Conservation (phyloP, 345 rosid genomes). For the Microthlaspi erraticum region DNA sequence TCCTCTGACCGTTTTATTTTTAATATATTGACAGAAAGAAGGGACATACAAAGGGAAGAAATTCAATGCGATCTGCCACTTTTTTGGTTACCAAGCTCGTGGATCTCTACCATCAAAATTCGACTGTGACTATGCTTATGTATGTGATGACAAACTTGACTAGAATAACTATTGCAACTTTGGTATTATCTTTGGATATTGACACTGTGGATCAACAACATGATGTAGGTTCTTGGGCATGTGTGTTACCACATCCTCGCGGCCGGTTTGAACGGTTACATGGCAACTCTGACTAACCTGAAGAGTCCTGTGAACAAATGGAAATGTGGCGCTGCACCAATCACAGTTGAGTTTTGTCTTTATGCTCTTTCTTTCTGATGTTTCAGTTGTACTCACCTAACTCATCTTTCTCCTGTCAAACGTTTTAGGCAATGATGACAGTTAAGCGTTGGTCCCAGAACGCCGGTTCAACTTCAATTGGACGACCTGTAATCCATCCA, state of each 20-base stretch:
- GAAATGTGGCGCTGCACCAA: conserved; percentile 96
- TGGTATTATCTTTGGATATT: neutral
- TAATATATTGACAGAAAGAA: conserved; percentile 66
- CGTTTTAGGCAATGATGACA: conserved; percentile 83
- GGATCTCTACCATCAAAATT: conserved; percentile 97
- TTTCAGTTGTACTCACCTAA: conserved; percentile 21
- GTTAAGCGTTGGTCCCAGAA: conserved; percentile 91
- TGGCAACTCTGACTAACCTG: conserved; percentile 91
- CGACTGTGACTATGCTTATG: conserved; percentile 95
- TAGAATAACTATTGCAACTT: conserved; percentile 19
- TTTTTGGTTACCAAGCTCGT: conserved; percentile 98
- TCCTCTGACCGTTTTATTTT: neutral
- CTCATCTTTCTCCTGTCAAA: conserved; percentile 18
- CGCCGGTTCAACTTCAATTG: conserved; percentile 67
- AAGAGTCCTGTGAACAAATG: conserved; percentile 90
- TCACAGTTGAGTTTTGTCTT: conserved; percentile 63
- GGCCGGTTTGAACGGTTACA: conserved; percentile 92
- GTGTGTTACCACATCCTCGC: conserved; percentile 91
- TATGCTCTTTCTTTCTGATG: neutral
- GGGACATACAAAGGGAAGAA: conserved; percentile 91
- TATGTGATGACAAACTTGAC: conserved; percentile 47
- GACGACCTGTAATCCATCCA: conserved; percentile 92
- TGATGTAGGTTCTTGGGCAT: conserved; percentile 83
- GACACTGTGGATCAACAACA: conserved; percentile 8
- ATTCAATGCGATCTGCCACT: conserved; percentile 95